phyloP scores from a whole-genome alignment of 2,329 filamentous ascomycete species.

The Phyllosticta ampelicida region DNA sequence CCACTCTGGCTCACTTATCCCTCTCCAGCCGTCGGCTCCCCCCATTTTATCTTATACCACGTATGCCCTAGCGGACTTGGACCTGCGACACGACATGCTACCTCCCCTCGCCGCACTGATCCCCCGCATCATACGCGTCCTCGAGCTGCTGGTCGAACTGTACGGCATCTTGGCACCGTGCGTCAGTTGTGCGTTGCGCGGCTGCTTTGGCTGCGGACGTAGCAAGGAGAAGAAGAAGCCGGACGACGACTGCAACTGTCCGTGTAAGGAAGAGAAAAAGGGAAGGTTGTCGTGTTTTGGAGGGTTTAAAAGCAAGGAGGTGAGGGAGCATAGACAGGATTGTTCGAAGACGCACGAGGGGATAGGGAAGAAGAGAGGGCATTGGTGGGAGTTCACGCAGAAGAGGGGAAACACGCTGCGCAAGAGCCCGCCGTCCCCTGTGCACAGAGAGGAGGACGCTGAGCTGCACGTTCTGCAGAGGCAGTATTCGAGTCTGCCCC shows the following conservation, averaged over 20 bases:
- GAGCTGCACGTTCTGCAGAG: neutral
- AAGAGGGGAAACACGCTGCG: too few species aligned
- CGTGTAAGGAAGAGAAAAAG: neutral
- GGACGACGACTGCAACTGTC: neutral
- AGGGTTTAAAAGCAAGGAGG: neutral
- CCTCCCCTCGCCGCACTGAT: neutral
- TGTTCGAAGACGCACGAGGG: too few species aligned
- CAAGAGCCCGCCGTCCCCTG: neutral
- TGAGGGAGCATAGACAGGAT: too few species aligned
- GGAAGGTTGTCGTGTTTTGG: neutral
- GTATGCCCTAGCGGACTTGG: too few species aligned
- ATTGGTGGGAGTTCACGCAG: too few species aligned
- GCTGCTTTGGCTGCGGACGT: neutral
- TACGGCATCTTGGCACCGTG: neutral
- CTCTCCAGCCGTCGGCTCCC: too few species aligned
- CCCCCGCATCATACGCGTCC: neutral
- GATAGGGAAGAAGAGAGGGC: too few species aligned
- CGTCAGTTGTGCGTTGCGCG: neutral
- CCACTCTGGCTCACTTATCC: too few species aligned
- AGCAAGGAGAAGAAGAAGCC: neutral
- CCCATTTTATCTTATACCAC: too few species aligned
- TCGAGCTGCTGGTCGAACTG: neutral
- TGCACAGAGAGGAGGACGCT: neutral
- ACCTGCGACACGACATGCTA: neutral
- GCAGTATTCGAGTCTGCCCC: neutral